These are phyloP conservation scores for Flaveria floridana DNA, from an alignment of 140 eudicot genomes.

Conservation along the genomic window DNA sequence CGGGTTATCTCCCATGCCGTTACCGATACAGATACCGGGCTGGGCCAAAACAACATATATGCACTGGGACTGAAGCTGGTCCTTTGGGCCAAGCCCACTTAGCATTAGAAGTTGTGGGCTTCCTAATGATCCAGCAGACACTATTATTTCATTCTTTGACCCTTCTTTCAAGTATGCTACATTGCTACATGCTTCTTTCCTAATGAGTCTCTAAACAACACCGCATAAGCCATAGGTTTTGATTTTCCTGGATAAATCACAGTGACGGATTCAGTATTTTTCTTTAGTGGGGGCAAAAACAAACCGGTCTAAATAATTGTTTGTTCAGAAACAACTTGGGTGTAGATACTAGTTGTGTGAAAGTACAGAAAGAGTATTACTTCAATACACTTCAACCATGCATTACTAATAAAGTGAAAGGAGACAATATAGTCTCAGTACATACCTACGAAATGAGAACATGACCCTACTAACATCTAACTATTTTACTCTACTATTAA, in stretches of 20 bases:
- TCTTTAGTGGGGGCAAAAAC: no score
- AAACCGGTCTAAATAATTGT: no score
- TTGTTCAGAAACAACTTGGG: no score
- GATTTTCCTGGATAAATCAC: constrained; percentile 27
- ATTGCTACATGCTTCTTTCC: constrained; percentile 39
- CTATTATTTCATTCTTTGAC: constrained; percentile 44
- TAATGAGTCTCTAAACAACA: constrained; percentile 47
- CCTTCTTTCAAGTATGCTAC: constrained; percentile 48
- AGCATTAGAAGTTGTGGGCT: constrained; percentile 74
- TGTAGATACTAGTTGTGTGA: no score
- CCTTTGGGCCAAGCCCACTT: constrained; percentile 61
- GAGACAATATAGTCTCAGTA: no score
- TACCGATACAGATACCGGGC: constrained; percentile 42
- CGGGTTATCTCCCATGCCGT: constrained; percentile 39
- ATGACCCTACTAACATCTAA: no score
- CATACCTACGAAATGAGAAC: no score
- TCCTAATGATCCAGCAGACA: constrained; percentile 65
- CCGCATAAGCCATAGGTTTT: constrained; percentile 58
- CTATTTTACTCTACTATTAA: no score
- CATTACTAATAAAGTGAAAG: no score
- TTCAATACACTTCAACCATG: no score
- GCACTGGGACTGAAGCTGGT: constrained; percentile 44
- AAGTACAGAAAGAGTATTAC: no score
- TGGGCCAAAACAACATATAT: constrained; percentile 39
- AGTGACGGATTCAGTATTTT: no score